Percentiles rank a stretch among this genome's conserved stretches.
These are phyloP conservation scores for Alisma plantagoaquatica DNA, from an alignment of 106 monocot species.

Conservation along the genomic window DNA sequence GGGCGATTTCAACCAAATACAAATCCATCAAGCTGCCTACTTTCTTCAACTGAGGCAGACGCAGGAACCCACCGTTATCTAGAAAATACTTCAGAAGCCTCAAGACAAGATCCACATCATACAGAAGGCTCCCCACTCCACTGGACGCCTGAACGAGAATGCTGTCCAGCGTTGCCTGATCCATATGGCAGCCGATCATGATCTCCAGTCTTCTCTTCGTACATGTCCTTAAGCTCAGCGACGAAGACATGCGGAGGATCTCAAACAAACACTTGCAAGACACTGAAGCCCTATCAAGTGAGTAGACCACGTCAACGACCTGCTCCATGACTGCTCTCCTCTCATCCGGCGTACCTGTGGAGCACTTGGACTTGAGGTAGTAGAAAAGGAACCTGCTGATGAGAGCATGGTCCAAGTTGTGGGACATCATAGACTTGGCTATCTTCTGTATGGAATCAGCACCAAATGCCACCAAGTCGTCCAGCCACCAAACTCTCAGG, in stretches of 20 bases:
- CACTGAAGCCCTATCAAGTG: constrained; percentile 33
- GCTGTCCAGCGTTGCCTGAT: constrained; percentile 59
- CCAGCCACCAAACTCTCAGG: constrained; percentile 58
- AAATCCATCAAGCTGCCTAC: constrained; percentile 57
- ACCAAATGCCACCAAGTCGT: constrained; percentile 37
- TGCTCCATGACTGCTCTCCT: constrained; percentile 35
- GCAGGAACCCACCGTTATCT: constrained; percentile 12
- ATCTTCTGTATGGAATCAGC: constrained; percentile 18
- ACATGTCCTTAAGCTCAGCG: constrained; percentile 19
- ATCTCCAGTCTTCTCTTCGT: constrained; percentile 40
- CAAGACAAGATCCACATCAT: constrained; percentile 54
- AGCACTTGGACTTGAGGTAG: constrained; percentile 41
- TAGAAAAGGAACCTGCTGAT: constrained; percentile 66
- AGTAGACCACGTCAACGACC: constrained; percentile 30
- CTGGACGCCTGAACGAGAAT: constrained; percentile 43
- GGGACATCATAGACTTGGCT: constrained; percentile 27
- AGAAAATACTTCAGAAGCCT: constrained; percentile 49
- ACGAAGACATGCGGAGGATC: constrained; percentile 37
- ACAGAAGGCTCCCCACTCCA: constrained; percentile 27
- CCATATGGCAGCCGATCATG: constrained; percentile 56
- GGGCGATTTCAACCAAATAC: constrained; percentile 79
- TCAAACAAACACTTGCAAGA: constrained; percentile 68
- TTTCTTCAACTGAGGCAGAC: constrained; percentile 31
- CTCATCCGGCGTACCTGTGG: constrained; percentile 13
- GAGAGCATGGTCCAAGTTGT: constrained; percentile 32